phyloP scores from a whole-genome alignment of 495 filamentous ascomycete species.

The Penicillium subrubescens region DNA sequence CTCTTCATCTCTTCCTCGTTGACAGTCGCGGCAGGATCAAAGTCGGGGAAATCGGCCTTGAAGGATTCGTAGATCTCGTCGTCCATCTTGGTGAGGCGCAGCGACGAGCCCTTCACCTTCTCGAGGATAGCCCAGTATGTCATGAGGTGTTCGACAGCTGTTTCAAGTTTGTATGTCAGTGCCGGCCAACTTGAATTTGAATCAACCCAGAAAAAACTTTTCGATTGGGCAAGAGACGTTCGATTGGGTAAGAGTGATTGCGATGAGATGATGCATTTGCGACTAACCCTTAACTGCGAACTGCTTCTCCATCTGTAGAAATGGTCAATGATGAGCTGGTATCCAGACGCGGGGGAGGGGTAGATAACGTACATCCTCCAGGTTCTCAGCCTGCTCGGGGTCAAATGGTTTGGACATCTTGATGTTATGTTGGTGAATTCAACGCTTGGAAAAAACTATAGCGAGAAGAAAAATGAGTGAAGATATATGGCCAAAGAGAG shows the following conservation, averaged over 20 bases:
- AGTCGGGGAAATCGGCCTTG: constrained; percentile 84
- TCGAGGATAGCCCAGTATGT: constrained; percentile 98
- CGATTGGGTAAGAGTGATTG: neutral
- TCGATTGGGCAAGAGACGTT: too few species aligned
- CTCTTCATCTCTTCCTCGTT: constrained; percentile 97
- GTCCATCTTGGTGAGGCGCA: constrained; percentile 91
- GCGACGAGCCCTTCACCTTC: constrained; percentile 77
- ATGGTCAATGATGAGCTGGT: constrained; percentile 27
- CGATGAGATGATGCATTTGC: neutral
- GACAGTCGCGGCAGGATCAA: constrained; percentile 76
- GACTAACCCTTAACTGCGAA: constrained; percentile 91
- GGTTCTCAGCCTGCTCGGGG: constrained; percentile 71
- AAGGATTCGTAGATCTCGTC: constrained; percentile 92
- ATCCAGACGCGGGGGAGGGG: neutral
- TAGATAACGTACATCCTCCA: constrained; percentile 65
- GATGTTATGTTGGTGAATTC: constrained; percentile 10
- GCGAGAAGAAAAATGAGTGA: neutral
- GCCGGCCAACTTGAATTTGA: too few species aligned
- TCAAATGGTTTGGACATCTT: constrained; percentile 59
- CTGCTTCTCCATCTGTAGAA: constrained; percentile 90
- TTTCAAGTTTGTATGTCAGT: neutral
- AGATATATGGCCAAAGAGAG: neutral
- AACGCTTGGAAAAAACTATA: neutral
- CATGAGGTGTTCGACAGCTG: constrained; percentile 90
- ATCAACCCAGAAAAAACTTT: neutral